These are phyloP conservation scores for Pythium periplocum DNA, from an alignment of 352 stramenopile species.

Conservation along the genomic window DNA sequence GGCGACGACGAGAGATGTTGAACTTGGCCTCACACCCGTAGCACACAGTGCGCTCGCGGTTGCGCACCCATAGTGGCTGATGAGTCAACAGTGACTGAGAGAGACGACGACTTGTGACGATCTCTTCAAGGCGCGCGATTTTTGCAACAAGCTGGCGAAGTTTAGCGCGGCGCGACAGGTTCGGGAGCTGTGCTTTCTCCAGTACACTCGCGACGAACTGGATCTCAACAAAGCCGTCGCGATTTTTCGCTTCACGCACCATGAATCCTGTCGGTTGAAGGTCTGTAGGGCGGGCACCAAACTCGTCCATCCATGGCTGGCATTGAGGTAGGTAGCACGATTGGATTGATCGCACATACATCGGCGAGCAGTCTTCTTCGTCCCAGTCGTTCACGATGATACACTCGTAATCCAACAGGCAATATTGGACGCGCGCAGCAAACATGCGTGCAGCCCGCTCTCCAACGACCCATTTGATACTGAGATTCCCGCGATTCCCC, in stretches of 20 bases:
- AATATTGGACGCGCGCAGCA: constrained; percentile 54
- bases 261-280: constrained; percentile 71
- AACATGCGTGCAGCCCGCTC: constrained; percentile 69
- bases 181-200: constrained; percentile 61
- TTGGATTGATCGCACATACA: constrained; percentile 69
- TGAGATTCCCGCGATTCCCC: constrained; percentile 53
- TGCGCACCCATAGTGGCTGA: constrained; percentile 62
- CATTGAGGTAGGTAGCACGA: constrained; percentile 58
- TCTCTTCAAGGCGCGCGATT: constrained; percentile 60
- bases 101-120: constrained; percentile 62
- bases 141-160: constrained; percentile 44
- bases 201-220: constrained; percentile 74
- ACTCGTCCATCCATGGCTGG: constrained; percentile 57
- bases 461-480: constrained; percentile 64
- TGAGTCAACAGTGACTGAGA: constrained; percentile 63
- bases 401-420: constrained; percentile 72
- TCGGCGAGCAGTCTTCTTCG: constrained; percentile 34
- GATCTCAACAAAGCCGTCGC: constrained; percentile 56
- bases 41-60: constrained; percentile 52
- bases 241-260: constrained; percentile 47
- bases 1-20: constrained; percentile 56
- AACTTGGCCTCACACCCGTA: constrained; percentile 64
- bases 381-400: constrained; percentile 76
- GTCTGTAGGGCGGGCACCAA: constrained; percentile 39
- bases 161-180: constrained; percentile 47